A percentile compares a stretch with the other conserved stretches of the same genome.
phyloP scores from a whole-genome alignment of 805 yeast species.

The Ogataea pignaliae region DNA sequence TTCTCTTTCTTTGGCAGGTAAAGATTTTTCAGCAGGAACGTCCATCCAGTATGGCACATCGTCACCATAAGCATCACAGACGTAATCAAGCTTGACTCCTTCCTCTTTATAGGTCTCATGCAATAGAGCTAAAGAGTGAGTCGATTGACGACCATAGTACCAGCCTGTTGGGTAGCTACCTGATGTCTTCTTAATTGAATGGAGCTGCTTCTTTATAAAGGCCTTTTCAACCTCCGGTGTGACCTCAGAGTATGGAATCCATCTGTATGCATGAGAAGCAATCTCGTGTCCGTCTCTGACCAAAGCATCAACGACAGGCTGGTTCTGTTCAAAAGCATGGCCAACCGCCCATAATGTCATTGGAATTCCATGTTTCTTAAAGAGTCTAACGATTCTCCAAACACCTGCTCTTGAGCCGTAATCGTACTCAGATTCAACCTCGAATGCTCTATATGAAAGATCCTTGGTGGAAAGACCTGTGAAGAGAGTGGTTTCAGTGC shows the following conservation, averaged over 20 bases:
- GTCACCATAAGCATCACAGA: constrained; percentile 34
- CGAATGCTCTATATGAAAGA: constrained; percentile 5
- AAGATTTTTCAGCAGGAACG: constrained; percentile 23
- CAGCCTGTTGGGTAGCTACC: constrained; percentile 34
- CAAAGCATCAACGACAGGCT: constrained; percentile 31
- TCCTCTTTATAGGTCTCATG: constrained; percentile 32
- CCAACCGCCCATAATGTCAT: constrained; percentile 37
- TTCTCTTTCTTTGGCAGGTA: constrained; percentile 16
- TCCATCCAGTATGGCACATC: constrained; percentile 35
- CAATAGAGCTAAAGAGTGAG: constrained; percentile 30
- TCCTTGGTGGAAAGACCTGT: constrained; percentile 5
- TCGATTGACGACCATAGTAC: constrained; percentile 33
- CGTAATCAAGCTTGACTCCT: constrained; percentile 30
- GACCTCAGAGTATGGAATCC: constrained; percentile 31
- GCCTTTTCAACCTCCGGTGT: constrained; percentile 32
- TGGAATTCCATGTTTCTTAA: constrained; percentile 28
- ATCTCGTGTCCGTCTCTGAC: constrained; percentile 36
- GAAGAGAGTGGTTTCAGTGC: constrained; percentile 5
- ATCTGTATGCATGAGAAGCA: constrained; percentile 35
- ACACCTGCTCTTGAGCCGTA: constrained; percentile 5
- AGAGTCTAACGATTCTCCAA: constrained; percentile 27
- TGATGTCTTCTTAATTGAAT: constrained; percentile 27
- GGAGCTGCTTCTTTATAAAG: constrained; percentile 28
- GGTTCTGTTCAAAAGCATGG: constrained; percentile 33
- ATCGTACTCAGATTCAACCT: constrained; percentile 9